Evolutionary conservation across 208 protist genomes (phyloP).

Genomic region (Acanthamoeba royreba): DNA sequence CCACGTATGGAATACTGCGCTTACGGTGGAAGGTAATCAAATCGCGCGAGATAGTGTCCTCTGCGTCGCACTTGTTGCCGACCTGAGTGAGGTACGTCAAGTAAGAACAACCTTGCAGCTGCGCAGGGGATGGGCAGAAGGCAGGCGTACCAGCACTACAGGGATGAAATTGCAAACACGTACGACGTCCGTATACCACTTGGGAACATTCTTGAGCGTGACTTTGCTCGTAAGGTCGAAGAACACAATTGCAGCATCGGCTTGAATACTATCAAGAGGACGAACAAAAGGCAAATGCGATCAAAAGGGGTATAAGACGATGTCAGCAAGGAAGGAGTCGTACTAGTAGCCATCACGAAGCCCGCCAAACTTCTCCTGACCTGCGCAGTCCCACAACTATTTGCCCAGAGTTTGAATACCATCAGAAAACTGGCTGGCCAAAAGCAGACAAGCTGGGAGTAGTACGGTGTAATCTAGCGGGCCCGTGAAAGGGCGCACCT

Average conservation of each 20-base stretch:
- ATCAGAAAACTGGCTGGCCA: too few species aligned
- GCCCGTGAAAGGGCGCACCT: background rate
- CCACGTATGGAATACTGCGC: too few species aligned
- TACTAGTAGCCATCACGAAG: constrained; percentile 99
- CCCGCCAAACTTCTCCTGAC: constrained; percentile 99
- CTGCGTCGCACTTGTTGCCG: too few species aligned
- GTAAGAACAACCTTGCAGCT: constrained; percentile 93
- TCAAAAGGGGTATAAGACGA: background rate
- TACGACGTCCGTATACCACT: constrained; percentile 98
- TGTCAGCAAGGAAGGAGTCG: background rate
- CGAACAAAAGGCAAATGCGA: too few species aligned
- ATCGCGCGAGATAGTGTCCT: too few species aligned
- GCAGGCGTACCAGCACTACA: constrained; percentile 95
- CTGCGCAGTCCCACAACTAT: constrained; percentile 97
- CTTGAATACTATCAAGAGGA: constrained; percentile 83
- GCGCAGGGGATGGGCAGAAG: background rate
- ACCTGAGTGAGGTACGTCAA: too few species aligned
- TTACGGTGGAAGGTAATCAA: too few species aligned
- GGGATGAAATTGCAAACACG: constrained; percentile 99
- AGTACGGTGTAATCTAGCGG: too few species aligned
- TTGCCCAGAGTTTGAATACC: background rate
- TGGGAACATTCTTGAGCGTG: constrained; percentile 99
- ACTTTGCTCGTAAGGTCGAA: constrained; percentile 99
- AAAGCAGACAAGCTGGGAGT: too few species aligned
- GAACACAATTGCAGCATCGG: constrained; percentile 99